Evolutionary conservation across 2,329 filamentous ascomycete genomes (phyloP).

Genomic region (Colletotrichum sojae): DNA sequence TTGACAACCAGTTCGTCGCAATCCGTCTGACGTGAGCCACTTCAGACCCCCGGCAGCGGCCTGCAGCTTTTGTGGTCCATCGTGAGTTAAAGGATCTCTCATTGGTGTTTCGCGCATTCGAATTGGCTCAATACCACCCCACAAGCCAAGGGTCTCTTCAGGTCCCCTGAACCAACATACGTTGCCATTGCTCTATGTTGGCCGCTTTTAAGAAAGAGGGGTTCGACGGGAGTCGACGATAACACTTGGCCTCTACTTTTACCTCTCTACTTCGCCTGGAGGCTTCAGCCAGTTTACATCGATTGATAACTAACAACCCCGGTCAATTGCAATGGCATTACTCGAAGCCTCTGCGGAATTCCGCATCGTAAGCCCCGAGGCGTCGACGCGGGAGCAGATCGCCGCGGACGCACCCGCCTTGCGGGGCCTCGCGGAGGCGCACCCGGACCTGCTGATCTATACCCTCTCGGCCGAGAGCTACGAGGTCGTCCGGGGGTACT

Average conservation of each 20-base stretch:
- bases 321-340: background rate
- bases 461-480: slow-evolving; percentile 20
- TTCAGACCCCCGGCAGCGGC: background rate
- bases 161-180: background rate
- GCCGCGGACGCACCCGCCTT: slow-evolving; percentile 20
- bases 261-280: background rate
- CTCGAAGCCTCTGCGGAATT: slow-evolving; percentile 31
- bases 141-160: background rate
- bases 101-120: background rate
- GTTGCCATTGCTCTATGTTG: no score
- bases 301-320: background rate
- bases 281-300: no score
- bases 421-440: background rate
- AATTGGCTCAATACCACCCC: background rate
- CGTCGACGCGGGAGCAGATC: slow-evolving; percentile 22
- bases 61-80: slow-evolving; percentile 1
- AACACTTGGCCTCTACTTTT: background rate
- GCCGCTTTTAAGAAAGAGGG: no score
- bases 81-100: background rate
- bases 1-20: background rate
- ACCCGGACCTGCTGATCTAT: slow-evolving; percentile 23
- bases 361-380: slow-evolving; percentile 16
- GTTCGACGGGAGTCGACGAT: no score
- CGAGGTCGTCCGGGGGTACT: slow-evolving; percentile 12
- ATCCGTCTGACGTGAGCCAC: slow-evolving; percentile 9